Conservation (phyloP, 208 protist species). For the Leishmania major region DNA sequence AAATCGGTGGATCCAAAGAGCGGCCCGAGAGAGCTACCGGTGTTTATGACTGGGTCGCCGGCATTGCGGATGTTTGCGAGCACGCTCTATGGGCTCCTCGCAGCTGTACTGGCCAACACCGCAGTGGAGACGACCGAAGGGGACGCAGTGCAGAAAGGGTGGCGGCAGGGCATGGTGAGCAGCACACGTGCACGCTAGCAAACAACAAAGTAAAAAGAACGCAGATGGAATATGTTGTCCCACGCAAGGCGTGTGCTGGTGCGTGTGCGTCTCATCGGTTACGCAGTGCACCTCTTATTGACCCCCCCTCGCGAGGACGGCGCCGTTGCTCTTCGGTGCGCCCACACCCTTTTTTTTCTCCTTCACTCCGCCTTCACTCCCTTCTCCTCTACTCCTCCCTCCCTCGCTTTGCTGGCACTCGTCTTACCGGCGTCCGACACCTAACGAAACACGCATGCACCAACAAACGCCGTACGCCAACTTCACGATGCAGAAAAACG, state of each 20-base stretch:
- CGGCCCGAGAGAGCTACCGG: not conserved
- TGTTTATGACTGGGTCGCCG: not conserved
- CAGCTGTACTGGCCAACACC: no score
- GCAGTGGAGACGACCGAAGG: not conserved
- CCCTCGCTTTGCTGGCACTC: not conserved
- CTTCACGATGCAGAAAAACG: not conserved
- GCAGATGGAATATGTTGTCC: not conserved
- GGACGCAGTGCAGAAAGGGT: no score
- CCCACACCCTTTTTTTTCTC: not conserved
- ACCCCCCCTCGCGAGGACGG: not conserved
- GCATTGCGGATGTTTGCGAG: not conserved
- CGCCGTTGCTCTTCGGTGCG: not conserved
- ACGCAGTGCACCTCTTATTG: not conserved
- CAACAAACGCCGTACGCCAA: not conserved
- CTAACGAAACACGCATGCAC: not conserved
- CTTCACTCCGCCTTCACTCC: not conserved
- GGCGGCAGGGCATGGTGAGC: no score
- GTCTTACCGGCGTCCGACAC: not conserved
- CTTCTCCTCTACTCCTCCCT: not conserved
- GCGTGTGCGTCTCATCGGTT: not conserved
- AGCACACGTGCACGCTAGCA: not conserved
- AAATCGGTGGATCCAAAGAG: not conserved
- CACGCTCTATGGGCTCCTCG: not conserved
- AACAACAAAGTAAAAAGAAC: not conserved
- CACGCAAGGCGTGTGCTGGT: not conserved